Conservation (phyloP, 129 eudicot genomes). For the Chrysanthemum lavandulifolium region DNA sequence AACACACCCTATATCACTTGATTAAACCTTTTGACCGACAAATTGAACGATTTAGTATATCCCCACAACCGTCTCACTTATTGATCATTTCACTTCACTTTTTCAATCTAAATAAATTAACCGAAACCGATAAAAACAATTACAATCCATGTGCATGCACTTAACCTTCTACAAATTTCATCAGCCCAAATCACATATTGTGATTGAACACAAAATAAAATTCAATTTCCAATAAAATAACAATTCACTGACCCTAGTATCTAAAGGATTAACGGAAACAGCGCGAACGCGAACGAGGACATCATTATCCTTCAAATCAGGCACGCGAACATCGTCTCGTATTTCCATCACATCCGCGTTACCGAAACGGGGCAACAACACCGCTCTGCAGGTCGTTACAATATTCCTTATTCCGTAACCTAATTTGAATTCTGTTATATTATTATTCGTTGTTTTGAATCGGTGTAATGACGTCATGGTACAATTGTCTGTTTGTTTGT, state of each 20-base stretch:
- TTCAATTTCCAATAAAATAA: not conserved
- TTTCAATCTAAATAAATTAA: no score
- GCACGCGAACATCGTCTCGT: constrained; percentile 63
- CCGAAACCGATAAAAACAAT: no score
- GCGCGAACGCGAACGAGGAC: constrained; percentile 96
- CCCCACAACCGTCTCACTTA: no score
- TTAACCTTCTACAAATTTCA: no score
- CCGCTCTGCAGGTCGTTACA: constrained; percentile 85
- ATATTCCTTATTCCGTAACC: constrained; percentile 41
- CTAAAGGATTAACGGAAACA: constrained; percentile 93
- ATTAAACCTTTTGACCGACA: no score
- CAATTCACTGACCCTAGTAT: constrained; percentile 56
- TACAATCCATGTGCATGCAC: no score
- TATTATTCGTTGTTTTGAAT: constrained; percentile 8
- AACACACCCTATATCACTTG: no score
- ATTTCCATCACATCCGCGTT: constrained; percentile 80
- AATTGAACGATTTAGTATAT: no score
- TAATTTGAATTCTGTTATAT: constrained; percentile 9
- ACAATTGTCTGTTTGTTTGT: not conserved
- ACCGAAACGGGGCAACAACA: constrained; percentile 82
- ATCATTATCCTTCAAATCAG: constrained; percentile 78
- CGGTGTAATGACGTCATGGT: constrained; percentile 47
- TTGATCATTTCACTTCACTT: no score
- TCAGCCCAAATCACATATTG: no score
- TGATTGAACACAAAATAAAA: no score